Evolutionary conservation across 1,284 basidiomycete species (phyloP).

Genomic region (Sporisorium reilianum): DNA sequence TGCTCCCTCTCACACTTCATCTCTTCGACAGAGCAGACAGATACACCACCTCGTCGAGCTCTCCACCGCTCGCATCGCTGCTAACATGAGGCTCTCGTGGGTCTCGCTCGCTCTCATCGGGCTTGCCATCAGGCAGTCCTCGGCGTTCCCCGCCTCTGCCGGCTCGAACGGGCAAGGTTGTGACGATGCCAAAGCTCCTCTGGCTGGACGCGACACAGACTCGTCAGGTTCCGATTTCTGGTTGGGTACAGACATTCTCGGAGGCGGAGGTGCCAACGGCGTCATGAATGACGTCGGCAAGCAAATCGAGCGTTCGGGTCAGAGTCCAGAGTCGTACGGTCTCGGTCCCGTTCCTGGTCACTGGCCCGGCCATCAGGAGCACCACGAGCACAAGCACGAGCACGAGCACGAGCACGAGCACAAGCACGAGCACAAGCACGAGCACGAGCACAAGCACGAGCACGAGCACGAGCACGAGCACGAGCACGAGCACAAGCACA

Average conservation of each 20-base stretch:
- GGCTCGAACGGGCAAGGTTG: neutral
- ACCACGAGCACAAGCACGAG: neutral
- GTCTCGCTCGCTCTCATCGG: conserved; percentile 15
- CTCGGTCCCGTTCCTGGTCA: conserved; percentile 19
- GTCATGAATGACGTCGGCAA: conserved; percentile 5
- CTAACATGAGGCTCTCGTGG: conserved; percentile 27
- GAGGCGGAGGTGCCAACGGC: neutral
- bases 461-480: neutral
- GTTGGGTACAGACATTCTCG: conserved; percentile 13
- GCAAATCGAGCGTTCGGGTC: neutral
- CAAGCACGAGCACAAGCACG: neutral
- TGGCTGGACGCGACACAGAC: neutral
- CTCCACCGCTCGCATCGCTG: neutral
- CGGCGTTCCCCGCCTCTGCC: conserved; percentile 16
- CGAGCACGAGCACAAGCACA: neutral
- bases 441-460: neutral
- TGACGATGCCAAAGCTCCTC: neutral
- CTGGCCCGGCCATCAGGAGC: conserved; percentile 14
- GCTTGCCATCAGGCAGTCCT: conserved; percentile 5
- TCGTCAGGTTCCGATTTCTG: conserved; percentile 6
- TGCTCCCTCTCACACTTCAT: neutral
- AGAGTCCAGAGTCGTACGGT: conserved; percentile 10
- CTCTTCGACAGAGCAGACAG: neutral
- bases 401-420: conserved; percentile 1
- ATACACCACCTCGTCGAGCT: neutral